Evolutionary conservation across 768 basidiomycete genomes (phyloP), one percentile per base, ranked within the genome.

Genomic region (Lanmaoa pseudosensibilis): DNA sequence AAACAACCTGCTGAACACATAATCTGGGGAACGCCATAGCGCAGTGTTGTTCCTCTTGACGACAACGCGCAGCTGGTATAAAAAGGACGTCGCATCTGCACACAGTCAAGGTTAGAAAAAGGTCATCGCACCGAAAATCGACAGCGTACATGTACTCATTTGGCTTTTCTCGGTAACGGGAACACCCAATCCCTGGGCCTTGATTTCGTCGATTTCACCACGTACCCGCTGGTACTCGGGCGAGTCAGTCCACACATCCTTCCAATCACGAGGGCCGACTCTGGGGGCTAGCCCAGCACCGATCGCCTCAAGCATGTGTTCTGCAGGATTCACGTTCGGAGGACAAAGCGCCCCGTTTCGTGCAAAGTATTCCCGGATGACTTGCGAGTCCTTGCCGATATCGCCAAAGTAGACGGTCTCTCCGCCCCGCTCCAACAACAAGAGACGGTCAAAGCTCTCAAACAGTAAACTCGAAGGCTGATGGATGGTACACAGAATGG

Each of bases 391-490:
- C 41, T 77, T 69, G 44, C 92, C 94, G 48, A 95, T 91, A 58
- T 90, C 88, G 41, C 93, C 94, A 66, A 92, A 95, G 78, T 95
- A 96, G n/a, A 94, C 90, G 0, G 92, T 94, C 69, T 91, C 86
- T 8, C 94, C 94, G 2, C 94, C 94, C 16, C 78, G 77, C 64
- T 93, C 85, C 16, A 88, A 75, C 11, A 88, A 75, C 27, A 90
- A 69, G 44, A 88, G 73, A 38, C 85, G 80, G 61, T 88, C 94
- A 62, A 97, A 95, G 64, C 85, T 86, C 70, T 93, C 88, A 73
- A 96, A 95, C 2, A 96, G 76, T 19, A 92, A 78, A 4, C 90
- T 84, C 4, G 90, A 92, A 3, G 92, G 92, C 61, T 94, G 92
- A 59, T 93, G 92, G 62, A 94, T 92, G 4, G 90, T 95, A 73